Conservation (phyloP, 805 yeast genomes). For the Candida nemodendra region DNA sequence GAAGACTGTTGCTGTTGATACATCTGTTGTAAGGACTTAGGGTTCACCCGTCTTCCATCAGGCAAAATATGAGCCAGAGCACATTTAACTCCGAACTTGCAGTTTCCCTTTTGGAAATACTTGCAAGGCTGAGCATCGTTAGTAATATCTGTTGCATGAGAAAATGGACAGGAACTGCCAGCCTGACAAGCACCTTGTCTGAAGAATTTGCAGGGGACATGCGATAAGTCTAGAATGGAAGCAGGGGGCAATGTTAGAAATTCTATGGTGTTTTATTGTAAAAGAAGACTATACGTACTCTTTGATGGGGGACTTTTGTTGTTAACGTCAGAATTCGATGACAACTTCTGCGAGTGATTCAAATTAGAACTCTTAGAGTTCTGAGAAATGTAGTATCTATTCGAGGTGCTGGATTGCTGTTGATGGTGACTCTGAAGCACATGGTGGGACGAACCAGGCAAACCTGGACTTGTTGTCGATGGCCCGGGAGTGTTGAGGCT, state of each 20-base stretch:
- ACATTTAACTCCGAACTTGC: conserved; percentile 92
- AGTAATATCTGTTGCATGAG: conserved; percentile 67
- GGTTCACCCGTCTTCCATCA: conserved; percentile 80
- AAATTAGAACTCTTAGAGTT: conserved; percentile 20
- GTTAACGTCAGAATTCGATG: conserved; percentile 21
- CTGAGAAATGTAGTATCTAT: conserved; percentile 16
- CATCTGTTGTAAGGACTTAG: conserved; percentile 36
- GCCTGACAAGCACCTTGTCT: conserved; percentile 95
- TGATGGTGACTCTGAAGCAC: neutral
- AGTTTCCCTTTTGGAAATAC: conserved; percentile 93
- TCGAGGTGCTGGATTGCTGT: neutral
- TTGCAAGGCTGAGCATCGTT: conserved; percentile 71
- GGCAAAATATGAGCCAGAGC: conserved; percentile 90
- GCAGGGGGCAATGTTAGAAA: no score
- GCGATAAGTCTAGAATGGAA: conserved; percentile 61
- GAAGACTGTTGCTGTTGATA: conserved; percentile 16
- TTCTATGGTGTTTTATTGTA: no score
- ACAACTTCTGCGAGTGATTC: conserved; percentile 22
- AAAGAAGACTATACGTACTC: conserved; percentile 19
- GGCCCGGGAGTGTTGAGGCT: no score
- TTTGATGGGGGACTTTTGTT: conserved; percentile 23
- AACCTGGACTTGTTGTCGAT: no score
- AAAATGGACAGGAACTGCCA: conserved; percentile 86
- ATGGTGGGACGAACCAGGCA: no score
- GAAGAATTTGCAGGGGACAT: conserved; percentile 95